These are phyloP conservation scores for Xylariaceae sp. DNA, from an alignment of 2,329 filamentous ascomycete genomes.

Conservation along the genomic window DNA sequence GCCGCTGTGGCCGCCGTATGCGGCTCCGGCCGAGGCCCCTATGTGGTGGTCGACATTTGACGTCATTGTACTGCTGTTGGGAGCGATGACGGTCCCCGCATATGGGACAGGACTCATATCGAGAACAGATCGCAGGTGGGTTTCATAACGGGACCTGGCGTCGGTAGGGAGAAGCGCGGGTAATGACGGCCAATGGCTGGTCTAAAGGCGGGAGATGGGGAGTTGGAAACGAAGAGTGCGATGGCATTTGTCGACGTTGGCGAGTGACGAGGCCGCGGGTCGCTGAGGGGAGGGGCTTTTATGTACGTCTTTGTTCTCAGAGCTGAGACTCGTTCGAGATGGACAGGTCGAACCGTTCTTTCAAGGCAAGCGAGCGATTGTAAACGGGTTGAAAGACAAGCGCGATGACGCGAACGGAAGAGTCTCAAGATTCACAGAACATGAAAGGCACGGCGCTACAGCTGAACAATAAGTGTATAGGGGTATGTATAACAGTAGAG, in stretches of 20 bases:
- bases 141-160: conserved; percentile 10
- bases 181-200: not conserved
- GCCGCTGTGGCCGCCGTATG: conserved; percentile 16
- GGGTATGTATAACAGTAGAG: conserved; percentile 14
- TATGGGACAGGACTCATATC: conserved; percentile 27
- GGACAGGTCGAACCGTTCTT: conserved; percentile 15
- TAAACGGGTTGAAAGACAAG: conserved; percentile 18
- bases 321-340: not conserved
- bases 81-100: conserved; percentile 13
- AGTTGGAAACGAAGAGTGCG: not conserved
- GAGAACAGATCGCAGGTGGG: conserved; percentile 1
- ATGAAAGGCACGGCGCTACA: conserved; percentile 11
- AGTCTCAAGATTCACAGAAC: conserved; percentile 1
- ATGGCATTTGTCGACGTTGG: conserved; percentile 1
- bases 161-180: not conserved
- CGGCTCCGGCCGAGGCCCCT: not conserved
- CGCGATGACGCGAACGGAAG: conserved; percentile 15
- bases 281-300: conserved; percentile 15
- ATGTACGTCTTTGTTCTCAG: conserved; percentile 25
- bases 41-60: conserved; percentile 15
- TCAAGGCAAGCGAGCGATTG: conserved; percentile 19
- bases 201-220: not conserved
- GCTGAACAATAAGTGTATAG: conserved; percentile 11
- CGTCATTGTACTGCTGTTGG: conserved; percentile 18
- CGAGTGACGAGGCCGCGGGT: conserved; percentile 1